Evolutionary conservation across 2,329 filamentous ascomycete genomes (phyloP), one percentile per base, ranked within the genome.

Genomic region (Xylariomycetidae sp.): DNA sequence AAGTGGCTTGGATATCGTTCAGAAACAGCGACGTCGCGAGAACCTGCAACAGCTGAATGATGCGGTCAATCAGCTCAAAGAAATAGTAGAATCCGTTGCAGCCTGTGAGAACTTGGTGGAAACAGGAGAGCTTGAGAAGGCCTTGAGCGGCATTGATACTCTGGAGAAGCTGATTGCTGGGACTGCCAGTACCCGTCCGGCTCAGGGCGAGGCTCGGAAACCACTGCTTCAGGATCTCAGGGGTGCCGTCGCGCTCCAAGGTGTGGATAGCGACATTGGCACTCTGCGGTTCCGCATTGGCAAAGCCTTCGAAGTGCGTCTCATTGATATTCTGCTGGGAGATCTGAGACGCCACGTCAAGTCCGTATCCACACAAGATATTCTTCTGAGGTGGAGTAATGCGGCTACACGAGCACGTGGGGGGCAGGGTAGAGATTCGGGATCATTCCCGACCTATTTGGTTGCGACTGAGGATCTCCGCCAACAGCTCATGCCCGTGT

Each of bases 341-440:
- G 92, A 98, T 58, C 61, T 96, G 25, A 77, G 85, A 32, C 70
- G 74, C n/a, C 92, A 98, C 55, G 70, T 88, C 18, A 79, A 85
- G 33, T 76, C 71, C 3, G 81, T 92, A 3, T 78, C 86, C 1
- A 64, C 65, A 1, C 64, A 77, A 20, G 81, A 86, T 29, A 90
- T 93, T 2, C 63, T 98, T 10, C 79, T 85, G 48, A 76, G 92
- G 45, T 95, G 90, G 86, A 85, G 82, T 34, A 79, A 74, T 46
- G 78, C 87, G 13, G 85, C 84, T 16, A 76, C 82, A 50, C 76
- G 87, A 39, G 69, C 77, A 25, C 79, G 85, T 32, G 83, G 84
- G 20, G 70, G 68, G 4, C 79, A 84, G 47, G 68, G 70, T 32
- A 72, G 82, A 39, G 76, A 79, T 29, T 71, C 82, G 13, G 84